phyloP scores from a whole-genome alignment of 352 stramenopile genomes.

The Globisporangium spiculum region DNA sequence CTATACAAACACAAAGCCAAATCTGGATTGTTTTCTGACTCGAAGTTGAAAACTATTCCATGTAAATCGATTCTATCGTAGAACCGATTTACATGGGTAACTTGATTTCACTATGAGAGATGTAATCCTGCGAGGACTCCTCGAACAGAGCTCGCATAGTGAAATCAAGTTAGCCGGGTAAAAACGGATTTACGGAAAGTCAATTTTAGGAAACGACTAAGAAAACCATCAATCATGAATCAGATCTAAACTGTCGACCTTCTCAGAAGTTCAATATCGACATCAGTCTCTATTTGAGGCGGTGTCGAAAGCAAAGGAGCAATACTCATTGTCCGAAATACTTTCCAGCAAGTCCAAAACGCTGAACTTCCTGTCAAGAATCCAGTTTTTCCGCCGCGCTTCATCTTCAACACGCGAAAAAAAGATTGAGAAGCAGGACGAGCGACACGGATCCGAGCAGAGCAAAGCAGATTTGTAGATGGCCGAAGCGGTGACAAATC shows the following conservation, averaged over 20 bases:
- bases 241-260: too few species aligned
- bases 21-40: neutral
- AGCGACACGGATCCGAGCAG: neutral
- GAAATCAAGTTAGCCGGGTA: too few species aligned
- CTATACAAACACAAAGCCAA: neutral
- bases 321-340: neutral
- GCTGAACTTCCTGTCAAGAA: neutral
- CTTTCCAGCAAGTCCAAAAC: neutral
- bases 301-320: too few species aligned
- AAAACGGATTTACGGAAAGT: too few species aligned
- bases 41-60: neutral
- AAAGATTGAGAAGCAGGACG: neutral
- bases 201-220: too few species aligned
- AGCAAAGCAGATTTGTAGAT: neutral
- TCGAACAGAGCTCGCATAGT: too few species aligned
- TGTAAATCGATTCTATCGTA: neutral
- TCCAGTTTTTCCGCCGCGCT: neutral
- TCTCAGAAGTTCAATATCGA: too few species aligned
- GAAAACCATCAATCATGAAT: too few species aligned
- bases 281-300: too few species aligned
- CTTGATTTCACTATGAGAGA: too few species aligned
- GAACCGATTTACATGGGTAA: too few species aligned
- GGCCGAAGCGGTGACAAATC: neutral
- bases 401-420: slow-evolving; percentile 13
- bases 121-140: too few species aligned